Conservation (phyloP, 176 grass and related monocot genomes). For the Bothriochloa decipiens region DNA sequence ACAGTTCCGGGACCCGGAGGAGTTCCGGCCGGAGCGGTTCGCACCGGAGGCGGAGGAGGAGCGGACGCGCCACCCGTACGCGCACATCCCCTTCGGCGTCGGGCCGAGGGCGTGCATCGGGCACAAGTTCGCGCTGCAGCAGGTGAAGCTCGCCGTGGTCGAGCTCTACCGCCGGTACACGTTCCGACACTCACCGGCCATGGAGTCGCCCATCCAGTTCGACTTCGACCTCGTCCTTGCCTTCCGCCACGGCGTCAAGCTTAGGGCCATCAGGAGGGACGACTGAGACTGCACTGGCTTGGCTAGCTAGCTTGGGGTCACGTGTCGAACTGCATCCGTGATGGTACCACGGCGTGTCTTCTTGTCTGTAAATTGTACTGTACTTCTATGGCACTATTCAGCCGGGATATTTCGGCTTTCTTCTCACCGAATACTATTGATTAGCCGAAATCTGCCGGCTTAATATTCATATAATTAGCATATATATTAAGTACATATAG, state of each 20-base stretch:
- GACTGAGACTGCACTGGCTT: neutral
- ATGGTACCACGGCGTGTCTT: neutral
- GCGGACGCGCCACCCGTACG: constrained; percentile 70
- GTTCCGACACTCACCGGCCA: constrained; percentile 76
- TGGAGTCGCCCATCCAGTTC: constrained; percentile 84
- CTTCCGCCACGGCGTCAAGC: constrained; percentile 88
- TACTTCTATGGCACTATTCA: too few species aligned
- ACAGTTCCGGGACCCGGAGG: constrained; percentile 81
- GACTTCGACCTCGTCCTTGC: constrained; percentile 82
- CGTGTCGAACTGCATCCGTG: neutral
- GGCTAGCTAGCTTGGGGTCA: neutral
- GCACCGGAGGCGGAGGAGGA: constrained; percentile 60
- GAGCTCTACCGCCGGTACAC: constrained; percentile 69
- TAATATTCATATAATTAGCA: neutral
- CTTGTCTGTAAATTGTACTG: neutral
- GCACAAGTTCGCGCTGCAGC: constrained; percentile 82
- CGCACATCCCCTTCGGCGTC: constrained; percentile 87
- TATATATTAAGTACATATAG: neutral
- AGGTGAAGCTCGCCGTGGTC: constrained; percentile 85
- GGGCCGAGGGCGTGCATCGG: constrained; percentile 84
- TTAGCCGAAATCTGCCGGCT: too few species aligned
- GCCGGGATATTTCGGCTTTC: too few species aligned
- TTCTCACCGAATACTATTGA: too few species aligned
- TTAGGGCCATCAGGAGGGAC: constrained; percentile 52
- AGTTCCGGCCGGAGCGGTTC: constrained; percentile 78